These are phyloP conservation scores for Klebsormidium nitens DNA, from an alignment of 139 green algal species.

Conservation along the genomic window DNA sequence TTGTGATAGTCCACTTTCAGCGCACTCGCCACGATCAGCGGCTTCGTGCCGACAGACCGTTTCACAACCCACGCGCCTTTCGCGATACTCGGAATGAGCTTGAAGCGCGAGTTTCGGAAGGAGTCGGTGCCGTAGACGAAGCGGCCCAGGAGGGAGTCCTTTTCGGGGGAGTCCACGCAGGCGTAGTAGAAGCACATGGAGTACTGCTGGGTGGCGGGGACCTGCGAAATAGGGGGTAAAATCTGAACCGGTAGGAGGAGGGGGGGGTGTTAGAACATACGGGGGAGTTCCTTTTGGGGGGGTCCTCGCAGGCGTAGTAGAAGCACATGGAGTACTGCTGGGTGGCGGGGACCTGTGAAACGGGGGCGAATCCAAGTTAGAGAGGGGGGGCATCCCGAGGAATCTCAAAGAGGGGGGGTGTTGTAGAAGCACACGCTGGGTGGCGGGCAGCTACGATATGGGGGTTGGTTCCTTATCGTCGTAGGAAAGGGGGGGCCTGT, in stretches of 20 bases:
- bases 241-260: too few relatives aligned
- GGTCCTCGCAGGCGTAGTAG: slow-evolving; percentile 11
- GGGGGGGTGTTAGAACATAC: too few relatives aligned
- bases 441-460: too few relatives aligned
- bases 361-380: too few relatives aligned
- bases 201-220: slow-evolving; percentile 17
- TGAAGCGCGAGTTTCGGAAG: slow-evolving; percentile 34
- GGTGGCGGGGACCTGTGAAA: slow-evolving; percentile 25
- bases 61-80: slow-evolving; percentile 29
- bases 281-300: too few relatives aligned
- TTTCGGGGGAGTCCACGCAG: not conserved
- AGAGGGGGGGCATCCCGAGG: too few relatives aligned
- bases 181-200: slow-evolving; percentile 33
- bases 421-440: too few relatives aligned
- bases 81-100: slow-evolving; percentile 34
- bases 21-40: slow-evolving; percentile 22
- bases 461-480: too few relatives aligned
- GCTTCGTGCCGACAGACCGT: slow-evolving; percentile 16
- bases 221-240: too few relatives aligned
- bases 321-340: slow-evolving; percentile 32
- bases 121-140: slow-evolving; percentile 30
- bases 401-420: too few relatives aligned
- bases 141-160: slow-evolving; percentile 7
- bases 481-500: too few relatives aligned
- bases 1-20: slow-evolving; percentile 20